A percentile compares a stretch with the other conserved stretches of the same genome.
Conservation (phyloP, 225 moss, liverwort and hornwort genomes). For the Physcomitrium patens region DNA sequence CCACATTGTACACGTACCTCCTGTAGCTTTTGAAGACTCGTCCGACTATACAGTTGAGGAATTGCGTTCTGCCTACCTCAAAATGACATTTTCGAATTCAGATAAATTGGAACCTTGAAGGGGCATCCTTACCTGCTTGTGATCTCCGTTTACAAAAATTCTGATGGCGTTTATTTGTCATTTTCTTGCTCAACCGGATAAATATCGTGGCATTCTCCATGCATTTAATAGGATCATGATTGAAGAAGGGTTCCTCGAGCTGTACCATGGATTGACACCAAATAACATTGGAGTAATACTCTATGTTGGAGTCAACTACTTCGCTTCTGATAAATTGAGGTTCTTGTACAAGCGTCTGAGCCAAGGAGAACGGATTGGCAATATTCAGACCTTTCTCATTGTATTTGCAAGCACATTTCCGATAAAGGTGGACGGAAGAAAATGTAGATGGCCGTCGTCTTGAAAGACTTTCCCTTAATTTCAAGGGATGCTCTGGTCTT, state of each 20-base stretch:
- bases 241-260: constrained; percentile 75
- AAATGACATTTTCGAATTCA: not conserved
- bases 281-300: constrained; percentile 83
- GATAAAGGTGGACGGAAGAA: constrained; percentile 76
- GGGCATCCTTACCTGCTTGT: not conserved
- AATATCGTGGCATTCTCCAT: constrained; percentile 73
- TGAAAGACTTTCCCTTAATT: not conserved
- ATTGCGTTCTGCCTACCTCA: not conserved
- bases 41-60: constrained; percentile 75
- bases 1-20: constrained; percentile 79
- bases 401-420: constrained; percentile 81
- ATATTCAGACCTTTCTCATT: constrained; percentile 75
- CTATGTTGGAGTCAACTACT: constrained; percentile 82
- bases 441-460: constrained; percentile 56
- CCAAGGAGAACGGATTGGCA: constrained; percentile 72
- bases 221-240: constrained; percentile 69
- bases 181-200: constrained; percentile 55
- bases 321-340: constrained; percentile 70
- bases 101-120: not conserved
- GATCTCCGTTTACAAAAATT: not conserved
- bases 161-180: not conserved
- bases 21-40: constrained; percentile 84
- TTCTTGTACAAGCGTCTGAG: constrained; percentile 59
- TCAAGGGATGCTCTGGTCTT: not conserved
- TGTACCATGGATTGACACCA: constrained; percentile 77